Evolutionary conservation across 768 basidiomycete genomes (phyloP).

Genomic region (Hortiboletus flavorubellus): DNA sequence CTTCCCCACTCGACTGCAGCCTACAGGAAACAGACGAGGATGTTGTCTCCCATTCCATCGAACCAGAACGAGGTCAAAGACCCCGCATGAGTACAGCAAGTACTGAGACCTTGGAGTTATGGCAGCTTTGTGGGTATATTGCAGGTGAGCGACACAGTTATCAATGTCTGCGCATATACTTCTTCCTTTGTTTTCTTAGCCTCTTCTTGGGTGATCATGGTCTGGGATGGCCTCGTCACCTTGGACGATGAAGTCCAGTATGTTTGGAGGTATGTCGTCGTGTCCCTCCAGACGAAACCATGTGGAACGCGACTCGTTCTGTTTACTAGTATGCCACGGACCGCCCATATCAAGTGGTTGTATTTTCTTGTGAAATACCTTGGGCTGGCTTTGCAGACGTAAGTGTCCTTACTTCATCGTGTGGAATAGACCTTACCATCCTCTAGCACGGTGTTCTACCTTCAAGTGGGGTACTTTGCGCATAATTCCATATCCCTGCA

Average conservation of each 20-base stretch:
- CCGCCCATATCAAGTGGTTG: conserved; percentile 24
- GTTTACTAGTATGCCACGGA: conserved; percentile 12
- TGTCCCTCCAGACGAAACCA: neutral
- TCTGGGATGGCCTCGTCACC: conserved; percentile 22
- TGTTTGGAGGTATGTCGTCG: conserved; percentile 23
- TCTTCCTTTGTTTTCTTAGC: neutral
- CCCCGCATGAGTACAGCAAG: neutral
- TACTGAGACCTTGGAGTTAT: neutral
- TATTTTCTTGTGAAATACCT: conserved; percentile 25
- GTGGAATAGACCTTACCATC: neutral
- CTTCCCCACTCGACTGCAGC: neutral
- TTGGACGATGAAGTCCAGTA: conserved; percentile 18
- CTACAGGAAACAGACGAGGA: neutral
- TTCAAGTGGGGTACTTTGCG: conserved; percentile 5
- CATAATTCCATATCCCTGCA: neutral
- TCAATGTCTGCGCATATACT: neutral
- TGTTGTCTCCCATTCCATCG: neutral
- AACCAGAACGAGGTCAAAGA: neutral
- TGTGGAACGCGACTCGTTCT: neutral
- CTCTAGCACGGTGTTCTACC: conserved; percentile 5
- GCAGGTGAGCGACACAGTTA: conserved; percentile 1
- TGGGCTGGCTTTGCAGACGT: conserved; percentile 18
- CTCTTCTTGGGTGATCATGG: conserved; percentile 1
- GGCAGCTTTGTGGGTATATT: conserved; percentile 5
- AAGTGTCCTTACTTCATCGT: neutral